Evolutionary conservation across 768 basidiomycete genomes (phyloP), one percentile per base, ranked within the genome.

Genomic region (Pilatotrama ljubarskyi): DNA sequence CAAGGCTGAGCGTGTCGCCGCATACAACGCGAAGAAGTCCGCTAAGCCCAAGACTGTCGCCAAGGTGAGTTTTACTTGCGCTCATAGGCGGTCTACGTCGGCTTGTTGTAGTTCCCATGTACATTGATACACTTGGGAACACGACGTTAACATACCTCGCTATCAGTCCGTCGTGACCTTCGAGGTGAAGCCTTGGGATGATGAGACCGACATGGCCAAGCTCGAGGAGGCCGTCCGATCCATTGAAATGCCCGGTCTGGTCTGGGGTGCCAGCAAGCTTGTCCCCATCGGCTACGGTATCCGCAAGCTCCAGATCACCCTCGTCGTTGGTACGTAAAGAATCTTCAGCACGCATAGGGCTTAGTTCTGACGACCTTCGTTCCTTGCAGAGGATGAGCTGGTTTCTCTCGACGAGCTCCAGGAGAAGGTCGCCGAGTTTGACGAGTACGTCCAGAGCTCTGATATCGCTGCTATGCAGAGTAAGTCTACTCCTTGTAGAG

Each of bases 141-240:
- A 57, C 18, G 46, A 46, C 44, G 60, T 57, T 57, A 44, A 43
- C 44, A 24, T 49, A 1, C n/a, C 59, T 57, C 11, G 48, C 26
- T 40, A 40, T 56, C 58, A 98, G 94, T 98, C 97, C 66, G 87
- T 99, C 62, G 97, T 99, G 51, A 99, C 96, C 47, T 78, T 98
- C 67, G 96, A 98, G 67, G 95, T 99, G 63, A 99, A 99, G 78
- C 95, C 96, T 40, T 97, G 95, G 96, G 96, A 98, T 74, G 96
- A 98, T 72, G 95, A 97, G 80, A 99, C 97, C 51, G 93, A 98
- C 76, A 95, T 99, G 95, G 82, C 71, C 43, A 90, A 79, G 51
- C 81, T 98, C 67, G 96, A 98, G 76, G 75, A 80, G 15, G 70
- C 82, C 41, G 96, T 98, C 55, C 87, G 97, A 61, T 86, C 92